These are phyloP conservation scores for Arabidopsis lyrata DNA, from an alignment of 441 rosid genomes.

Conservation along the genomic window DNA sequence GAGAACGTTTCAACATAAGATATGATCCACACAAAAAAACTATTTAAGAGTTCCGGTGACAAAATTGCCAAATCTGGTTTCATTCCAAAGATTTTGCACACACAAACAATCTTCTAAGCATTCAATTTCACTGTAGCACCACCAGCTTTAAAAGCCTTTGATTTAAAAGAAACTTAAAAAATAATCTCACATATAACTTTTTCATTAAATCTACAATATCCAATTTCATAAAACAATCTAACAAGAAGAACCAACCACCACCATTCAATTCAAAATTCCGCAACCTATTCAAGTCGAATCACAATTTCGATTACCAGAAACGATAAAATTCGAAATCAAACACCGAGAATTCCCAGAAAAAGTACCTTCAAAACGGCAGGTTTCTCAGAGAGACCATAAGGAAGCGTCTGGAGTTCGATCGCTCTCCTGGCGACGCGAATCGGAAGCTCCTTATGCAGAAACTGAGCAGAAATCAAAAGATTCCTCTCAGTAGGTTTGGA, in stretches of 20 bases:
- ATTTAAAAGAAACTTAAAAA: not conserved
- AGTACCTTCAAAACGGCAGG: conserved; percentile 77
- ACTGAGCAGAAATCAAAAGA: conserved; percentile 81
- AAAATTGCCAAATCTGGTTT: conserved; percentile 21
- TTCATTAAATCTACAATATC: conserved; percentile 18
- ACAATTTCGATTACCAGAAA: not conserved
- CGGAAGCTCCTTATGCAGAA: conserved; percentile 87
- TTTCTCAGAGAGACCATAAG: conserved; percentile 79
- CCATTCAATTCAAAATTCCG: not conserved
- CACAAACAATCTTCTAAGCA: not conserved
- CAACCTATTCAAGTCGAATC: not conserved
- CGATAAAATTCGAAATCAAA: not conserved
- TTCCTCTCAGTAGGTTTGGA: conserved; percentile 70
- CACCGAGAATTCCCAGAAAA: not conserved
- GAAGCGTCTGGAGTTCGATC: conserved; percentile 78
- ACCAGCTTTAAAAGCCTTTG: conserved; percentile 21
- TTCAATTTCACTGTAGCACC: conserved; percentile 20
- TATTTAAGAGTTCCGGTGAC: not conserved
- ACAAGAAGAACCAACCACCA: not conserved
- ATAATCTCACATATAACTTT: not conserved
- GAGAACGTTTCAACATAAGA: not conserved
- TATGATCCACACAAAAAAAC: not conserved
- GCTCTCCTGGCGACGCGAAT: conserved; percentile 86
- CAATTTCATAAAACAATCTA: conserved; percentile 3
- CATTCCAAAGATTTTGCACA: conserved; percentile 5